Percentiles rank a stretch among this genome's conserved stretches.
These are phyloP conservation scores for Wallacemonas rigidus DNA, from an alignment of 208 protist genomes.

Conservation along the genomic window DNA sequence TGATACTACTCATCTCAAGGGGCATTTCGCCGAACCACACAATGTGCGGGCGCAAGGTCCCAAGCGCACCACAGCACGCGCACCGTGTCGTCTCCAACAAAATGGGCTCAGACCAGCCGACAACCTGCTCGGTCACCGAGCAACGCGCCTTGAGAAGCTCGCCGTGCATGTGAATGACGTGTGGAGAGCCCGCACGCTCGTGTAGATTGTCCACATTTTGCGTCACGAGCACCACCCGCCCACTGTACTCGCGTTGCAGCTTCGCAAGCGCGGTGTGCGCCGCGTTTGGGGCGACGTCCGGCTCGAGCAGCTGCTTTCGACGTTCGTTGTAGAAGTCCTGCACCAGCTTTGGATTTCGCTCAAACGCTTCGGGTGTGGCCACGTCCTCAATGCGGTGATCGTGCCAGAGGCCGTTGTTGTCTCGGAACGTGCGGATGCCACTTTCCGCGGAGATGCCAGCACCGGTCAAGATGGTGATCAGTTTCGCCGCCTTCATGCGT, in stretches of 20 bases:
- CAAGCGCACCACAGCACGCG: constrained; percentile 39
- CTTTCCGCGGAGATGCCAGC: constrained; percentile 81
- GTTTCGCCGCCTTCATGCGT: neutral
- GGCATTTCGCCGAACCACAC: constrained; percentile 88
- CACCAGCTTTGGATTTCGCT: constrained; percentile 45
- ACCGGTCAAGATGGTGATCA: constrained; percentile 70
- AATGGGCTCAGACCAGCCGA: constrained; percentile 34
- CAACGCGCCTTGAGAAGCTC: constrained; percentile 76
- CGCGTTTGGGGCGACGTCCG: constrained; percentile 48
- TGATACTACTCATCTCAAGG: constrained; percentile 63
- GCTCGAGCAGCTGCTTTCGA: constrained; percentile 32
- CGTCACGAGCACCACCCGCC: constrained; percentile 55
- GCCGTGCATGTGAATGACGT: constrained; percentile 85
- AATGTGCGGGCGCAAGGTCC: constrained; percentile 77
- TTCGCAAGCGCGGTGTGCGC: constrained; percentile 54
- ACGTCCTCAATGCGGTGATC: constrained; percentile 78
- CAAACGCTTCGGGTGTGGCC: constrained; percentile 53
- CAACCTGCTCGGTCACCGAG: constrained; percentile 34
- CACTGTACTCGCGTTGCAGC: constrained; percentile 45
- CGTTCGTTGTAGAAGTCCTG: constrained; percentile 75
- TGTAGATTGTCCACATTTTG: constrained; percentile 86
- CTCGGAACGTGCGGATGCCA: constrained; percentile 63
- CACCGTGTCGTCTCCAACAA: constrained; percentile 38
- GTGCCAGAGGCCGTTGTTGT: constrained; percentile 68
- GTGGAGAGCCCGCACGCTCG: constrained; percentile 57